Conservation (phyloP, 1,139 yeast genomes). For the Hemisphaericaspora lyxosophila region DNA sequence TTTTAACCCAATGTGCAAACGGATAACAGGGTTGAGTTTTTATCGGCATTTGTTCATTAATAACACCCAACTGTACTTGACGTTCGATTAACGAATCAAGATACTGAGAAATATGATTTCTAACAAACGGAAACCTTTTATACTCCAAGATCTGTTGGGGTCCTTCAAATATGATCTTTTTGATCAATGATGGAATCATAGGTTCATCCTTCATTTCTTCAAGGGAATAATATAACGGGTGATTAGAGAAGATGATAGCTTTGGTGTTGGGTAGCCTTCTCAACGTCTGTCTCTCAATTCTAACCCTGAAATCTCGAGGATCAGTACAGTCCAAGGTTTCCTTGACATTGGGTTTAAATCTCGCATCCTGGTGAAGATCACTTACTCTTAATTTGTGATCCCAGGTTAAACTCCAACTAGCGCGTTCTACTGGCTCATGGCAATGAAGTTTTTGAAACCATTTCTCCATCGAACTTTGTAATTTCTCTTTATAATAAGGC, state of each 20-base stretch:
- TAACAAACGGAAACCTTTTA: constrained; percentile 55
- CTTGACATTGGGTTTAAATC: constrained; percentile 29
- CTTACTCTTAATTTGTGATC: constrained; percentile 61
- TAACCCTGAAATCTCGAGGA: constrained; percentile 50
- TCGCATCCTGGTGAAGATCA: constrained; percentile 51
- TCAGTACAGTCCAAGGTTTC: constrained; percentile 34
- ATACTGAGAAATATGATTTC: constrained; percentile 60
- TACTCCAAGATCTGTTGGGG: constrained; percentile 65
- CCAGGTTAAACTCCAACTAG: constrained; percentile 75
- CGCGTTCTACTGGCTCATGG: constrained; percentile 65
- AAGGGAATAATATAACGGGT: constrained; percentile 66
- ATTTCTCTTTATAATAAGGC: constrained; percentile 67
- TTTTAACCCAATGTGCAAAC: constrained; percentile 50
- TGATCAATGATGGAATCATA: constrained; percentile 61
- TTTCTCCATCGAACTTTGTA: constrained; percentile 71
- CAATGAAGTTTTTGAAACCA: constrained; percentile 66
- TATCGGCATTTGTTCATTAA: constrained; percentile 55
- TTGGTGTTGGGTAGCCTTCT: constrained; percentile 48
- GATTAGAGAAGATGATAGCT: constrained; percentile 59
- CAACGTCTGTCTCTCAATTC: constrained; percentile 59
- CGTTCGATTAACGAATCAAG: constrained; percentile 56
- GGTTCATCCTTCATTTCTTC: constrained; percentile 83
- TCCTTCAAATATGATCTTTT: constrained; percentile 62
- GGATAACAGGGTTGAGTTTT: constrained; percentile 65
- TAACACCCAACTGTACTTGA: constrained; percentile 57